These are phyloP conservation scores for Penicillium steckii DNA, from an alignment of 495 filamentous ascomycete genomes.

Conservation along the genomic window DNA sequence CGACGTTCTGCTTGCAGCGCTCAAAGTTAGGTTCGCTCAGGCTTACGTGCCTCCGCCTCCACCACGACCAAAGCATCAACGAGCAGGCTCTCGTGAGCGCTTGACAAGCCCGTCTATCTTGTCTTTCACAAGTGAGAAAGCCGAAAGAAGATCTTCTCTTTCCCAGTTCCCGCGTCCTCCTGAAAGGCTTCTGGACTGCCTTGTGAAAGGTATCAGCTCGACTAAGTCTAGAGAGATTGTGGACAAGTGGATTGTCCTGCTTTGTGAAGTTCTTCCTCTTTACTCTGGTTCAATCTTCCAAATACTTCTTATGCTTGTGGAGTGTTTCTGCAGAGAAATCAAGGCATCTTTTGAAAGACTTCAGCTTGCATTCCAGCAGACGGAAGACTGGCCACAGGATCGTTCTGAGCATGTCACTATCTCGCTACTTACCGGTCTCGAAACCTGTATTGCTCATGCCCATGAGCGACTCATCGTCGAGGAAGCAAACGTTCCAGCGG, in stretches of 20 bases:
- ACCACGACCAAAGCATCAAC: slow-evolving; percentile 38
- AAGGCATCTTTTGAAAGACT: slow-evolving; percentile 64
- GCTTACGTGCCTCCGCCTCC: slow-evolving; percentile 37
- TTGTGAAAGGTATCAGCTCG: slow-evolving; percentile 79
- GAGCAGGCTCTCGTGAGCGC: slow-evolving; percentile 44
- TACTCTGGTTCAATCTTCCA: slow-evolving; percentile 84
- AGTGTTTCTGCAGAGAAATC: slow-evolving; percentile 80
- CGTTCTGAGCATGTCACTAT: slow-evolving; percentile 54
- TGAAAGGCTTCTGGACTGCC: slow-evolving; percentile 72
- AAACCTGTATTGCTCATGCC: slow-evolving; percentile 82
- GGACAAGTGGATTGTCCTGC: slow-evolving; percentile 86
- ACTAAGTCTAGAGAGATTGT: slow-evolving; percentile 71
- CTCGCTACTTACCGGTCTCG: slow-evolving; percentile 80
- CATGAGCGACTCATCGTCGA: slow-evolving; percentile 81
- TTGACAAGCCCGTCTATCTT: slow-evolving; percentile 46
- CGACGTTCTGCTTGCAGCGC: slow-evolving; percentile 67
- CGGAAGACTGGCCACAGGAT: slow-evolving; percentile 43
- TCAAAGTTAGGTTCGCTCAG: slow-evolving; percentile 63
- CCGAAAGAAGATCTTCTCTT: slow-evolving; percentile 34
- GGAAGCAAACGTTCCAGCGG: slow-evolving; percentile 62
- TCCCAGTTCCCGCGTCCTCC: slow-evolving; percentile 56
- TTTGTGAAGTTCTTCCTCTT: slow-evolving; percentile 80
- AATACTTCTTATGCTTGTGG: slow-evolving; percentile 83
- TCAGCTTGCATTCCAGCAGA: slow-evolving; percentile 45
- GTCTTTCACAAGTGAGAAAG: slow-evolving; percentile 48